Percentiles rank a stretch among this genome's conserved stretches.
These are phyloP conservation scores for Termitomyces sp. DNA, from an alignment of 768 basidiomycete species.

Conservation along the genomic window DNA sequence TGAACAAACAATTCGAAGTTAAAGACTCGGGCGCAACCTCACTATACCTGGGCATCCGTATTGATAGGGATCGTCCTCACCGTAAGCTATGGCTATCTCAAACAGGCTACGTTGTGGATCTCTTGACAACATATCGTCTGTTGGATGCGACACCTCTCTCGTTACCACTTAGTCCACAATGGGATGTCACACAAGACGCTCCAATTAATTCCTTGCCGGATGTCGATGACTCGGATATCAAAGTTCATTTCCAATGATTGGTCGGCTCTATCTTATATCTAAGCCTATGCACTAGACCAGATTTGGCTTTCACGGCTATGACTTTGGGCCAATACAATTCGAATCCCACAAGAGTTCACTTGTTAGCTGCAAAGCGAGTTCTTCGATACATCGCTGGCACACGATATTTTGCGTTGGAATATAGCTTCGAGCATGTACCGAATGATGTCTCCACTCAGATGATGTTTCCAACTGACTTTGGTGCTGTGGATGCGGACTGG, in stretches of 20 bases:
- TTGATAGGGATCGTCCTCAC: too few species aligned
- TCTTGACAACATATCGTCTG: neutral
- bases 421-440: too few species aligned
- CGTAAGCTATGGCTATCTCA: too few species aligned
- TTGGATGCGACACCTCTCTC: neutral
- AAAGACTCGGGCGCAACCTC: neutral
- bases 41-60: too few species aligned
- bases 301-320: neutral
- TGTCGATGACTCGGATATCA: neutral
- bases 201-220: neutral
- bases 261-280: neutral
- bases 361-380: neutral
- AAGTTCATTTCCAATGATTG: neutral
- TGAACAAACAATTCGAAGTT: neutral
- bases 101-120: neutral
- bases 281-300: neutral
- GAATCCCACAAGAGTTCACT: neutral
- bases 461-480: too few species aligned
- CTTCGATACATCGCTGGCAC: neutral
- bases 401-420: too few species aligned
- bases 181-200: too few species aligned
- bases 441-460: too few species aligned
- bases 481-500: too few species aligned
- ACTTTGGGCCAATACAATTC: neutral
- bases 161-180: neutral